Evolutionary conservation across 352 stramenopile genomes (phyloP), one percentile per base, ranked within the genome.

Genomic region (Plasmopara viticola): DNA sequence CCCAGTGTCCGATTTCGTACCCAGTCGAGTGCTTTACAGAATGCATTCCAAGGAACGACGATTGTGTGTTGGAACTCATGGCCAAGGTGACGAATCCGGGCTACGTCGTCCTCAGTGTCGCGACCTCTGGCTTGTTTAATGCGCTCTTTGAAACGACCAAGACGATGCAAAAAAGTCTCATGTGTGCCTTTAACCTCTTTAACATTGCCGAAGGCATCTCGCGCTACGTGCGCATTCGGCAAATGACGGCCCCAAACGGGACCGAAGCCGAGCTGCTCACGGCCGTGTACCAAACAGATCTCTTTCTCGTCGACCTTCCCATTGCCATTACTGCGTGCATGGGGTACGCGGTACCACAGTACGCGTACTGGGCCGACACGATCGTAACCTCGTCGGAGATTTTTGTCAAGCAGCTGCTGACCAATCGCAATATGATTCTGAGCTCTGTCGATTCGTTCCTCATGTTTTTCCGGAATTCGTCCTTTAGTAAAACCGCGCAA

Each of bases 1-100:
- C 78, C 0, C 63, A 87, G 48, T 91, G 81, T 37, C 81, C 81
- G 0, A 52, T 89, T 8, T 64, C 85, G 34, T 91, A 87, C 63
- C 81, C 81, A 0, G 76, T 91, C 15, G 54, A 84, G 51, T 91
- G 80, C 42, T 60, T 75, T 44, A 68, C 74, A 38, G 74, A 91
- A 45, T 89, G 80, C 42, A 69, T 89, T 33, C 78, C 73, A 4
- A 71, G 87, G 31, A 90, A 87, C 41, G 58, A 74, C 14, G 72
- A 86, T 44, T 90, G 80, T 58, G 53, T 56, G 7, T 20, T 73
- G 1, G 64, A 80, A 15, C 44, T 89, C 8, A 49, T 88, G 48
- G 39, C 49, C 39, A 87, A 89, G 53, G 38, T 84, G 12, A 65
- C 48, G 0, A 63, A 70, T 0, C 70, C 82, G 2, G 78, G 72